phyloP scores from a whole-genome alignment of 2,329 filamentous ascomycete species.

The Pseudopyrenochaeta lycopersici region DNA sequence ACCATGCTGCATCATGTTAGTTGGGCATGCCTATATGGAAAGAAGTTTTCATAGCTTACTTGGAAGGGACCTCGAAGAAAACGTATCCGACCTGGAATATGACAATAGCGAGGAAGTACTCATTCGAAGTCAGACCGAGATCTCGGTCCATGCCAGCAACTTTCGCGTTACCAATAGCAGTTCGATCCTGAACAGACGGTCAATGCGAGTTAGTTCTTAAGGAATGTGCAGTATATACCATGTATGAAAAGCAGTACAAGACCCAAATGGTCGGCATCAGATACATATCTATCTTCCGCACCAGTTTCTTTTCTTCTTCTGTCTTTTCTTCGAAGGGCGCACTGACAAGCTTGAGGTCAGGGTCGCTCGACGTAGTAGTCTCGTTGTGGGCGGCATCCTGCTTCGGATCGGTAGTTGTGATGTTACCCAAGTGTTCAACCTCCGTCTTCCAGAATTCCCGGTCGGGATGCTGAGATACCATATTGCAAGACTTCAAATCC shows the following conservation, averaged over 20 bases:
- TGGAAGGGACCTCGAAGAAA: slow-evolving; percentile 33
- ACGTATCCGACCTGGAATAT: slow-evolving; percentile 35
- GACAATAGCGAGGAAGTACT: slow-evolving; percentile 53
- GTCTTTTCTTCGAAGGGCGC: slow-evolving; percentile 19
- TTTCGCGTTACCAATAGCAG: slow-evolving; percentile 54
- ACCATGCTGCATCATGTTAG: slow-evolving; percentile 25
- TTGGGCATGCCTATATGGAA: not conserved
- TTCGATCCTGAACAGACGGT: slow-evolving; percentile 24
- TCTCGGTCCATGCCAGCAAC: slow-evolving; percentile 39
- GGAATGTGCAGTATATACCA: slow-evolving; percentile 15
- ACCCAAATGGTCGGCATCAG: slow-evolving; percentile 37
- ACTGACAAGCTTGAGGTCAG: slow-evolving; percentile 8
- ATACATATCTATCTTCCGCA: slow-evolving; percentile 34
- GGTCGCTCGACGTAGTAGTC: slow-evolving; percentile 1
- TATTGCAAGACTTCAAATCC: not conserved
- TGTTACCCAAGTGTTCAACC: slow-evolving; percentile 11
- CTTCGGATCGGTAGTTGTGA: slow-evolving; percentile 13
- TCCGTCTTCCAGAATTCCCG: slow-evolving; percentile 9
- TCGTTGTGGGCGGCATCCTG: slow-evolving; percentile 10
- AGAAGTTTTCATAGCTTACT: slow-evolving; percentile 14
- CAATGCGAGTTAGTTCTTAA: not conserved
- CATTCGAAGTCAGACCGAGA: slow-evolving; percentile 56
- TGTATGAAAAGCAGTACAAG: slow-evolving; percentile 33
- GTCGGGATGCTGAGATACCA: slow-evolving; percentile 12
- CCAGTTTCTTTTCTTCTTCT: slow-evolving; percentile 29